phyloP scores from a whole-genome alignment of 176 grass and related monocot genomes.

The Avena sativa region DNA sequence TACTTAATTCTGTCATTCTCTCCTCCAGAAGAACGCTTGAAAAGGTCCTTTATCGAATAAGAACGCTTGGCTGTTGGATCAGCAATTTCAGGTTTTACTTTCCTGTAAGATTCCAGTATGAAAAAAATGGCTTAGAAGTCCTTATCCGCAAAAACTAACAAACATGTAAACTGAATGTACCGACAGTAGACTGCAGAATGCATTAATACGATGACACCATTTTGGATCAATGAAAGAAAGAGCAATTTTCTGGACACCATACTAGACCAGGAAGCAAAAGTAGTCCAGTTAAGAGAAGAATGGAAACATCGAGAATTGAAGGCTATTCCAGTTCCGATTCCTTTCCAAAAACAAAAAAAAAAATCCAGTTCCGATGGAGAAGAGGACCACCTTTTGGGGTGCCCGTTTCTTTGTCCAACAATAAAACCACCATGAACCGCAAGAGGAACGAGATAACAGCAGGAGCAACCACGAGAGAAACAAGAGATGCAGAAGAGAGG shows the following conservation, averaged over 20 bases:
- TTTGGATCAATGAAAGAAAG: not conserved
- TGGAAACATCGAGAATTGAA: constrained; percentile 4
- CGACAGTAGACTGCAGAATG: not conserved
- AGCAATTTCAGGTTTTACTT: constrained; percentile 34
- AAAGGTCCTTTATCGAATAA: too few relatives aligned
- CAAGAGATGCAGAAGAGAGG: not conserved
- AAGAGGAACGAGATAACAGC: not conserved
- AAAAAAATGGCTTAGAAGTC: constrained; percentile 18
- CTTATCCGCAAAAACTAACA: constrained; percentile 21
- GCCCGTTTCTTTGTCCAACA: not conserved
- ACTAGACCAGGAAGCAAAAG: not conserved
- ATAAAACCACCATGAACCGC: not conserved
- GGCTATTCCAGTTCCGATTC: not conserved
- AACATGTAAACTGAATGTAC: constrained; percentile 14
- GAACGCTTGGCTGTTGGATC: not conserved
- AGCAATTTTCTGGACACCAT: constrained; percentile 23
- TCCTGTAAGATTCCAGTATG: constrained; percentile 29
- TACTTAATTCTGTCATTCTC: constrained; percentile 47
- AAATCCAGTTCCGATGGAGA: not conserved
- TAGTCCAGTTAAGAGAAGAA: not conserved
- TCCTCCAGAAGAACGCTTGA: constrained; percentile 6
- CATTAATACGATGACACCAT: not conserved
- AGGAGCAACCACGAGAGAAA: not conserved
- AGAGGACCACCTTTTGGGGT: not conserved
- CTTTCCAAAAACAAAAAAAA: too few relatives aligned